Base-by-base conservation (phyloP, 768 basidiomycete species). In the Leccinum imitatum region DNA sequence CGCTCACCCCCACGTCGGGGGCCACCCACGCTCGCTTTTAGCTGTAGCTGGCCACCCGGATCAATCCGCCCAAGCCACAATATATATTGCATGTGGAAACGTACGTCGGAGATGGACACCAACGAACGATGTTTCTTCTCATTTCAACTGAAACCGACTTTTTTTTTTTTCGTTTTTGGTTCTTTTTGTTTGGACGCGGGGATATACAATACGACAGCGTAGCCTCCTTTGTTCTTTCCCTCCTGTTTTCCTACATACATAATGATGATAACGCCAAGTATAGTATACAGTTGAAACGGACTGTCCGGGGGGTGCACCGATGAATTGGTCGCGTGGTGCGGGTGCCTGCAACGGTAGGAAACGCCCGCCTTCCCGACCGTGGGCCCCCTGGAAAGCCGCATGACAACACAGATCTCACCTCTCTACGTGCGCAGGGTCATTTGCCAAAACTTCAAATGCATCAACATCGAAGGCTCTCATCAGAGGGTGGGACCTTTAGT, bases 151-250 rank as follows among this genome's bases (percentile, higher is more conserved):
- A 46, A 46, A 19, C 41, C 19, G 63, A 70, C 68, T 54, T 31
- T 64, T 59, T 25, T 64, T 59, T 25, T 63, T 31, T 39, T 46
- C n/a, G 44, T 46, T 53, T 62, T 71, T 64, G 31, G 57, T 56
- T 55, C 33, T 61, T 64, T 60, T 63, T 66, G 50, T 51, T 61
- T 63, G 59, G 56, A 58, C 53, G 56, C 52, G 60, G 61, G 66
- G 66, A 64, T 66, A 67, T 71, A 73, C 69, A 63, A 61, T 73
- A 73, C 59, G 69, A 71, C 60, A 67, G 57, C 50, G 54, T 64
- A 71, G 62, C 62, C 19, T 59, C 51, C 48, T 63, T 60, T 56
- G 59, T 63, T 67, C 19, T 53, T 37, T 37, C 4, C 19, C 11
- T 11, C 44, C 19, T 37, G 7, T 37, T 37, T 53, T 53, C 14